phyloP scores from a whole-genome alignment of 306 rosid genomes.

The Fagus sylvatica region DNA sequence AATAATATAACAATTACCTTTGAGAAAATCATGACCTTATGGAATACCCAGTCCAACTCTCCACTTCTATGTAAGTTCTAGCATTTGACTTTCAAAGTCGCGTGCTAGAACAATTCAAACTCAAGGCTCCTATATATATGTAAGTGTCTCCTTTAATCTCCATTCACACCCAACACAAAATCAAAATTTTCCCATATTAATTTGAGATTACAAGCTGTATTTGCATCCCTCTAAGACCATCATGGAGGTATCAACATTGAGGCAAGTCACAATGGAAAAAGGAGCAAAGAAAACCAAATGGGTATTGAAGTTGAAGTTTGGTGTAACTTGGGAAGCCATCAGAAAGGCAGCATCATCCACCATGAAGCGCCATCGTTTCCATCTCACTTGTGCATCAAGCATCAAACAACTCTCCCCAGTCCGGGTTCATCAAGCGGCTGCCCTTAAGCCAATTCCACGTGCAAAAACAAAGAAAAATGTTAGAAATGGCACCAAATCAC shows the following conservation, averaged over 20 bases:
- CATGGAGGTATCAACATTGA: background rate
- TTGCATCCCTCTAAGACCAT: background rate
- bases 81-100: too few relatives aligned
- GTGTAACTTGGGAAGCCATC: background rate
- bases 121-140: too few relatives aligned
- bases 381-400: background rate
- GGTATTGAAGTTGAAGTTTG: background rate
- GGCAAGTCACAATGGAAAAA: background rate
- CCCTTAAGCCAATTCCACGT: slow-evolving; percentile 19
- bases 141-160: too few relatives aligned
- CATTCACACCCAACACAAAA: too few relatives aligned
- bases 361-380: background rate
- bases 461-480: slow-evolving; percentile 29
- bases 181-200: too few relatives aligned
- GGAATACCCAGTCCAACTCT: too few relatives aligned
- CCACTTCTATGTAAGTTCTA: too few relatives aligned
- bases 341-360: background rate
- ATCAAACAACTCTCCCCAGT: slow-evolving; percentile 7
- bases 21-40: too few relatives aligned
- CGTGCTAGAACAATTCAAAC: too few relatives aligned
- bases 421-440: slow-evolving; percentile 27
- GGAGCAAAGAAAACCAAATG: background rate
- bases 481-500: slow-evolving; percentile 47
- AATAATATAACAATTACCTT: too few relatives aligned
- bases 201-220: background rate